Conservation (phyloP, 225 moss, liverwort and hornwort genomes). For the Rhytidiadelphus loreus region DNA sequence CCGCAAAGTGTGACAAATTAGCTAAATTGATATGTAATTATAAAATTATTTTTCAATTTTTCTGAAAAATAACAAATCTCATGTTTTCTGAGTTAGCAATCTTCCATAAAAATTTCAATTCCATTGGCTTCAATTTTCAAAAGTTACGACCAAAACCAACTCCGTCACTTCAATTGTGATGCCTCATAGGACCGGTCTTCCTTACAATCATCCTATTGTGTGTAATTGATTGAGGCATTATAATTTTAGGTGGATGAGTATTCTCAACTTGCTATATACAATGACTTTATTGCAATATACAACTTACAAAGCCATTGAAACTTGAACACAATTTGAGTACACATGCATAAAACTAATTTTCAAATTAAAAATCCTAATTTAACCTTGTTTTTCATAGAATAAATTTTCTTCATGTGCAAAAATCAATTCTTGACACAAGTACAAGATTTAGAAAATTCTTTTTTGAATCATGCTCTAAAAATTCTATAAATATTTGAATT, state of each 20-base stretch:
- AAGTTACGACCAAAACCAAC: too few species aligned
- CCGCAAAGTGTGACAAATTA: too few species aligned
- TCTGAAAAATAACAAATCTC: too few species aligned
- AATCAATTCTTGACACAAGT: background rate
- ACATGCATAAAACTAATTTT: background rate
- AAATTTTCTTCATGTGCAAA: background rate
- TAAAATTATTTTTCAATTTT: too few species aligned
- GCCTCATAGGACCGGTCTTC: too few species aligned
- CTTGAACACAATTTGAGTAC: background rate
- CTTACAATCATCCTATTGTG: background rate
- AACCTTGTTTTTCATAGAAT: background rate
- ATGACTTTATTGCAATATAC: fast-evolving
- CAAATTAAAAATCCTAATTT: background rate
- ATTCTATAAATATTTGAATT: background rate
- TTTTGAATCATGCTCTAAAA: background rate
- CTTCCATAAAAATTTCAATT: too few species aligned
- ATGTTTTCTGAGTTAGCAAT: too few species aligned
- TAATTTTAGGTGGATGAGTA: background rate
- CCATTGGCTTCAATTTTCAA: too few species aligned
- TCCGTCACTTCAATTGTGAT: too few species aligned
- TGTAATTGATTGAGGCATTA: background rate
- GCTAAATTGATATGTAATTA: too few species aligned
- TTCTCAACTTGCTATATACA: background rate
- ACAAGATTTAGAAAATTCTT: background rate
- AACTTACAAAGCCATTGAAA: background rate